A percentile compares a stretch with the other conserved stretches of the same genome.
Conservation (phyloP, 1,139 yeast genomes). For the Maudiozyma humilis region DNA sequence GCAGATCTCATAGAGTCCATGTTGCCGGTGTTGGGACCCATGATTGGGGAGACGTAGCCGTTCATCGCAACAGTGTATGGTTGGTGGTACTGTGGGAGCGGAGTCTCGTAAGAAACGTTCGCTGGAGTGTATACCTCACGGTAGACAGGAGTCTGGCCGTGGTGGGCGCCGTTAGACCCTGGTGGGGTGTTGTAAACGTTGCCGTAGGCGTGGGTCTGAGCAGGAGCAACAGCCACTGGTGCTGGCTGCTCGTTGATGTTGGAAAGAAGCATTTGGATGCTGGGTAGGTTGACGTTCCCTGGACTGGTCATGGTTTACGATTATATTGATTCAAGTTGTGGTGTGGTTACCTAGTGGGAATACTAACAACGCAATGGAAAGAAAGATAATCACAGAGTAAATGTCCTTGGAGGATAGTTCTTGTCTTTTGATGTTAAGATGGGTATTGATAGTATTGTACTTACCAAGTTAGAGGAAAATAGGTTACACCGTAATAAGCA, state of each 20-base stretch:
- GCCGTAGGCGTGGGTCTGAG: neutral
- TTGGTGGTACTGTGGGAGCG: conserved; percentile 1
- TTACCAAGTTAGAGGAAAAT: too few relatives aligned
- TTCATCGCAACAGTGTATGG: neutral
- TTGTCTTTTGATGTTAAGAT: too few relatives aligned
- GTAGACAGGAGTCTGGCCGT: neutral
- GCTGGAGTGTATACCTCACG: neutral
- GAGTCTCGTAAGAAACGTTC: neutral
- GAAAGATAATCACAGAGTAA: too few relatives aligned
- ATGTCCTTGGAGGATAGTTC: too few relatives aligned
- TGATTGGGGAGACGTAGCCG: conserved; percentile 1
- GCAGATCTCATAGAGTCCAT: conserved; percentile 4
- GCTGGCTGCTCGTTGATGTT: conserved; percentile 1
- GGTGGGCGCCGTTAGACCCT: neutral
- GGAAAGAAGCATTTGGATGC: conserved; percentile 3
- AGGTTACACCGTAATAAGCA: too few relatives aligned
- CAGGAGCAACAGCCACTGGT: neutral
- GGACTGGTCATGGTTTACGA: conserved; percentile 3
- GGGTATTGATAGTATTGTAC: too few relatives aligned
- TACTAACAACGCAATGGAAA: too few relatives aligned
- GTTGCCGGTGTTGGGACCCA: neutral
- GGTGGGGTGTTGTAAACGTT: neutral
- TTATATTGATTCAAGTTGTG: too few relatives aligned
- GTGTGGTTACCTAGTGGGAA: too few relatives aligned
- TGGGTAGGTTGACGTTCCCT: conserved; percentile 3